Conservation (phyloP, 441 rosid species). For the Sinapis alba region DNA sequence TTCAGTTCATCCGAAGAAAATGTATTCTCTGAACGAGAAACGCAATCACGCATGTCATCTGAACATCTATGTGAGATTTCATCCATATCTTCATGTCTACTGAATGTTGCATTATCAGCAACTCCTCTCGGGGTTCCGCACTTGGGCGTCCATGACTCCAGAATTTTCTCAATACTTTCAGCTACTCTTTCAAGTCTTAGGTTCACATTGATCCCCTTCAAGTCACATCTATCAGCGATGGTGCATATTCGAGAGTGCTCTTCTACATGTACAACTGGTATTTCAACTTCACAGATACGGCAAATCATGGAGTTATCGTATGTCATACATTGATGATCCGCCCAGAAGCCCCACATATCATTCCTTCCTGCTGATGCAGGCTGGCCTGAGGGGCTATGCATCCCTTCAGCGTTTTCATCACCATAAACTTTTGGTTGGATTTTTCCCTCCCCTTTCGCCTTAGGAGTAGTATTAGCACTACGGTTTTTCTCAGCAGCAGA, state of each 20-base stretch:
- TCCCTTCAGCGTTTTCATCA: constrained; percentile 50
- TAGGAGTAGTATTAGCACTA: constrained; percentile 51
- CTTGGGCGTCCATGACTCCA: constrained; percentile 85
- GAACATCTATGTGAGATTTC: constrained; percentile 56
- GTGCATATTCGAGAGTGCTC: constrained; percentile 97
- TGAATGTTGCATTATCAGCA: constrained; percentile 45
- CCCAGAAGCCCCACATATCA: constrained; percentile 74
- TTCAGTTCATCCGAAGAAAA: constrained; percentile 56
- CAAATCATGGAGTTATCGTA: constrained; percentile 95
- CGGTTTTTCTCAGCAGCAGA: constrained; percentile 76
- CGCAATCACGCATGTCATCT: constrained; percentile 59
- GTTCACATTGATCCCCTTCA: constrained; percentile 84
- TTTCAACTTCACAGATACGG: constrained; percentile 98
- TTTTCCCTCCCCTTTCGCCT: constrained; percentile 56
- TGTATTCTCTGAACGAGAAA: constrained; percentile 58
- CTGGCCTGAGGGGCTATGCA: constrained; percentile 57
- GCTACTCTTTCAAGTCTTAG: constrained; percentile 91
- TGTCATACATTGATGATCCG: constrained; percentile 59
- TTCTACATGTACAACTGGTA: constrained; percentile 97
- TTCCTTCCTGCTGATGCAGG: constrained; percentile 53
- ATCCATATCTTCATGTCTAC: constrained; percentile 51
- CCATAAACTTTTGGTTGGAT: constrained; percentile 48
- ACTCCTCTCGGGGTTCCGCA: constrained; percentile 57
- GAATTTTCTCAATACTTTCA: constrained; percentile 83
- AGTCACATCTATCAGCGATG: constrained; percentile 95